A percentile compares a stretch with the other conserved stretches of the same genome.
Conservation (phyloP, 2,329 filamentous ascomycete genomes). For the Pseudogymnoascus sp. region DNA sequence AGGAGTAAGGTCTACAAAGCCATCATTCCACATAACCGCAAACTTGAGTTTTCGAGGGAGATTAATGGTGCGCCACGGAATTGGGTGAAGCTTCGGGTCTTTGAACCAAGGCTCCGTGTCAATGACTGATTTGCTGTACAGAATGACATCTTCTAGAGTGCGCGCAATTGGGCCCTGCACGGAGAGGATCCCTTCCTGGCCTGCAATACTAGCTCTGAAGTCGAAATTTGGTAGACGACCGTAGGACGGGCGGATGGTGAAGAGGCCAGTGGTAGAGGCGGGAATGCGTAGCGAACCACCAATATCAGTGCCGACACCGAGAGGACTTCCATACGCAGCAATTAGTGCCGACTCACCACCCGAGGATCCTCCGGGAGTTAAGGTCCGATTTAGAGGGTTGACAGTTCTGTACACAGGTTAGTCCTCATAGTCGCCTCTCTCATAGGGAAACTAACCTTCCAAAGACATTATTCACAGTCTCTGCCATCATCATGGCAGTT, state of each 20-base stretch:
- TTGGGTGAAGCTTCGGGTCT: too few species aligned
- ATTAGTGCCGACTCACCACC: constrained; percentile 30
- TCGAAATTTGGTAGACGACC: constrained; percentile 42
- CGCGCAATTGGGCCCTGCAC: constrained; percentile 47
- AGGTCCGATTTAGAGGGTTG: constrained; percentile 30
- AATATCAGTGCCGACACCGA: constrained; percentile 29
- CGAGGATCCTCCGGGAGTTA: constrained; percentile 24
- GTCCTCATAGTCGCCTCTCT: too few species aligned
- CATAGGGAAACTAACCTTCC: constrained; percentile 15
- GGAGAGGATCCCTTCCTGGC: constrained; percentile 55
- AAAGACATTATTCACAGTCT: constrained; percentile 39
- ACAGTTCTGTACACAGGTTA: too few species aligned
- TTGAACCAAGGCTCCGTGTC: too few species aligned
- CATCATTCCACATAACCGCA: too few species aligned
- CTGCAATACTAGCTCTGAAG: constrained; percentile 51
- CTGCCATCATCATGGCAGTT: constrained; percentile 31
- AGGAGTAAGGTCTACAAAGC: too few species aligned
- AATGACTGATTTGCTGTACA: too few species aligned
- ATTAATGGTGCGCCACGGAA: too few species aligned
- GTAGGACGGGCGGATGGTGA: constrained; percentile 32
- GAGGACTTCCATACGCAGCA: constrained; percentile 24
- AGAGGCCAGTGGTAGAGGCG: constrained; percentile 32
- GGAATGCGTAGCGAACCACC: constrained; percentile 30
- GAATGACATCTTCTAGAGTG: constrained; percentile 38
- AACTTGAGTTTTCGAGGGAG: too few species aligned